phyloP scores from a whole-genome alignment of 306 rosid species.

The Cucurbita moschata region DNA sequence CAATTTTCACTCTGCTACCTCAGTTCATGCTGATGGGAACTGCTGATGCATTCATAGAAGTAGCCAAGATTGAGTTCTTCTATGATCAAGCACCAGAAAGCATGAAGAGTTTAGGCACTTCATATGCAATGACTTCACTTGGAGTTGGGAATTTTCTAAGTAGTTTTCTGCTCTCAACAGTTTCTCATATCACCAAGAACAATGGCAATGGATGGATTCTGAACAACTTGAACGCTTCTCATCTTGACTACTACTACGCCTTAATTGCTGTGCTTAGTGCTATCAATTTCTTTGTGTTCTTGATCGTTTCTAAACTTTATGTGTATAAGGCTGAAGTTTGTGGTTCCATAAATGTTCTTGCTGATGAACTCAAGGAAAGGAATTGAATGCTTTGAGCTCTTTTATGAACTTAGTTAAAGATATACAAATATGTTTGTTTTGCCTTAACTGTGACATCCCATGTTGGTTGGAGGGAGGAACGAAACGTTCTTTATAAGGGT shows the following conservation, averaged over 20 bases:
- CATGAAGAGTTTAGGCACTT: conserved; percentile 85
- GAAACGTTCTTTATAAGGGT: no score
- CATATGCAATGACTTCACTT: conserved; percentile 50
- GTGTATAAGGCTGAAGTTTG: conserved; percentile 73
- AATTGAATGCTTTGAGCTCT: neutral
- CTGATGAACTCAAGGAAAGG: conserved; percentile 44
- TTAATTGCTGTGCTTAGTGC: conserved; percentile 29
- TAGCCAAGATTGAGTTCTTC: conserved; percentile 77
- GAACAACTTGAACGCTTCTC: conserved; percentile 67
- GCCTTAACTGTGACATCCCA: neutral
- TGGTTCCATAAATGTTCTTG: conserved; percentile 48
- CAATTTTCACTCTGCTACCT: conserved; percentile 61
- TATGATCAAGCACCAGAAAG: conserved; percentile 82
- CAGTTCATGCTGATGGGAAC: conserved; percentile 73
- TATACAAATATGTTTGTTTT: neutral
- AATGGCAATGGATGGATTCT: conserved; percentile 66
- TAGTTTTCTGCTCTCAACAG: conserved; percentile 65
- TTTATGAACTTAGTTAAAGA: neutral
- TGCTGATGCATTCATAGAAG: conserved; percentile 67
- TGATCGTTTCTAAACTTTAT: conserved; percentile 26
- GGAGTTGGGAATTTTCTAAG: conserved; percentile 77
- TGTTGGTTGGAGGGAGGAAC: no score
- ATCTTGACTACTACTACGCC: conserved; percentile 76
- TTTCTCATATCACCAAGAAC: conserved; percentile 35
- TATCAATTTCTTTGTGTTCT: conserved; percentile 21